A percentile compares a stretch with the other conserved stretches of the same genome.
These are phyloP conservation scores for Pythium volutum DNA, from an alignment of 352 stramenopile species.

Conservation along the genomic window DNA sequence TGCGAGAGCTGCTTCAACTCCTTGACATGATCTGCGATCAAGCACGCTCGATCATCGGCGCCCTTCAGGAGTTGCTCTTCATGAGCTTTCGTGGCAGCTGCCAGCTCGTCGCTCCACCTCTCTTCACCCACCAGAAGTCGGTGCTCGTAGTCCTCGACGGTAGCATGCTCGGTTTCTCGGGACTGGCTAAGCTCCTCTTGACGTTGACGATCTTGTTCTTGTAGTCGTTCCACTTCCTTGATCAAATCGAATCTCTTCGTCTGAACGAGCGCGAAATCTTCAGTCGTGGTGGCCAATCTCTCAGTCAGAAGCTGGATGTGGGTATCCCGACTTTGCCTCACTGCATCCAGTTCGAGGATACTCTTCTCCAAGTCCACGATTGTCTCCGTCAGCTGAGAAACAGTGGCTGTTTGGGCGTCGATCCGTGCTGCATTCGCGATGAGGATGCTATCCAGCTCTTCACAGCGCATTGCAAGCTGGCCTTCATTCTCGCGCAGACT, in stretches of 20 bases:
- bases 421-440: not conserved
- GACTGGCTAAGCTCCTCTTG: slow-evolving; percentile 1
- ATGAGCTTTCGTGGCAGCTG: not conserved
- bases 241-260: not conserved
- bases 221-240: not conserved
- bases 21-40: not conserved
- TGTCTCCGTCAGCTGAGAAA: not conserved
- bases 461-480: slow-evolving; percentile 6
- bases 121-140: not conserved
- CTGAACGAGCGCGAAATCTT: slow-evolving; percentile 8
- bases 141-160: not conserved
- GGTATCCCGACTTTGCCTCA: not conserved
- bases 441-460: slow-evolving; percentile 1
- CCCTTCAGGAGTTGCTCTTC: not conserved
- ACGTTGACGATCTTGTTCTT: not conserved
- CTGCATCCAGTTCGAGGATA: not conserved
- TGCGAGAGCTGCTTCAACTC: slow-evolving; percentile 12
- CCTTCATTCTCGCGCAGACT: not conserved
- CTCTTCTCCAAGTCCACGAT: not conserved
- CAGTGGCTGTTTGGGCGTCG: not conserved
- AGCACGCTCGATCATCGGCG: not conserved
- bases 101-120: not conserved
- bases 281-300: not conserved
- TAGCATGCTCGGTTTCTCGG: not conserved
- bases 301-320: slow-evolving; percentile 7